A percentile compares a stretch with the other conserved stretches of the same genome.
phyloP scores from a whole-genome alignment of 805 yeast genomes.

The Wickerhamiella cacticola region DNA sequence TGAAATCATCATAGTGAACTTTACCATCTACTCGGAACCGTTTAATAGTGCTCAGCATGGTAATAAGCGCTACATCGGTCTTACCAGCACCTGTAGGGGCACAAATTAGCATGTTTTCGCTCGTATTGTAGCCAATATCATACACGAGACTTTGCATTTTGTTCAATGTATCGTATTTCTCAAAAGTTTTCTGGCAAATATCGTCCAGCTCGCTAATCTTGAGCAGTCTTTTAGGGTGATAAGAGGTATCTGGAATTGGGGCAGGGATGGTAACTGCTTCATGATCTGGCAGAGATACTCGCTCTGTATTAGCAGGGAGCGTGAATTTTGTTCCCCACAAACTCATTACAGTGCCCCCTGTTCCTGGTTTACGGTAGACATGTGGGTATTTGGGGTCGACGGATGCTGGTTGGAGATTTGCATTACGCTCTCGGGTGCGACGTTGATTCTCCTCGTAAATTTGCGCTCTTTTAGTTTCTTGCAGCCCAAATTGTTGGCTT shows the following conservation, averaged over 20 bases:
- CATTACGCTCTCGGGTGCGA: conserved; percentile 17
- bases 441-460: conserved; percentile 16
- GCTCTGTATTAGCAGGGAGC: conserved; percentile 68
- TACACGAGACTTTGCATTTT: conserved; percentile 82
- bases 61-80: conserved; percentile 78
- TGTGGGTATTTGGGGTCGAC: conserved; percentile 61
- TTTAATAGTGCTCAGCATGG: conserved; percentile 66
- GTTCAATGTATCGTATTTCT: conserved; percentile 63
- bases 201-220: conserved; percentile 54
- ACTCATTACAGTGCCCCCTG: conserved; percentile 56
- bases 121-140: conserved; percentile 85
- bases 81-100: conserved; percentile 99
- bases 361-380: conserved; percentile 56
- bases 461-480: conserved; percentile 16
- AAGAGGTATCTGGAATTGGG: conserved; percentile 27
- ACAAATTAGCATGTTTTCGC: conserved; percentile 90
- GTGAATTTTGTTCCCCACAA: conserved; percentile 70
- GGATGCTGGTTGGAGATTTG: conserved; percentile 24
- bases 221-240: conserved; percentile 39
- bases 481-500: conserved; percentile 24
- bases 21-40: conserved; percentile 48
- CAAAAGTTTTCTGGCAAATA: conserved; percentile 74
- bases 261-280: conserved; percentile 83
- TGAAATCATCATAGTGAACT: conserved; percentile 72
- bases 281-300: conserved; percentile 34